Conservation (phyloP, 148 eudicot genomes). For the Rhododendron griersonianum region DNA sequence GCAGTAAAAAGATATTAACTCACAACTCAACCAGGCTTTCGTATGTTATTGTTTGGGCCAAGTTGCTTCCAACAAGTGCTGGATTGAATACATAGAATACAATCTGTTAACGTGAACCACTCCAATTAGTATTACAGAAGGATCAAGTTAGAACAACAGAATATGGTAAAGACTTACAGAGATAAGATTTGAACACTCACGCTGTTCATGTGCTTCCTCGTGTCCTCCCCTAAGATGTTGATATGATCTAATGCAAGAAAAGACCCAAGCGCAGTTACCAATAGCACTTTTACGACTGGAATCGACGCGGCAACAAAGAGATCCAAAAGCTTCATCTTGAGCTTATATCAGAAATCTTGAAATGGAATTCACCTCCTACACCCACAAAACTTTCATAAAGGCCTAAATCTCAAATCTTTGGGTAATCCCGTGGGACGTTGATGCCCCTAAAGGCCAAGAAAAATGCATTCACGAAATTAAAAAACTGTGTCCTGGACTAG, state of each 20-base stretch:
- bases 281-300: conserved; percentile 46
- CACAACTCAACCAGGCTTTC: conserved; percentile 44
- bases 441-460: neutral
- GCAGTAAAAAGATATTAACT: conserved; percentile 12
- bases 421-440: neutral
- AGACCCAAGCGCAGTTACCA: conserved; percentile 44
- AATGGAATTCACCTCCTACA: conserved; percentile 1
- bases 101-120: conserved; percentile 26
- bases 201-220: conserved; percentile 45
- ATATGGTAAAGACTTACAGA: neutral
- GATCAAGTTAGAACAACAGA: neutral
- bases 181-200: conserved; percentile 16
- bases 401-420: neutral
- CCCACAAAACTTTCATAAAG: neutral
- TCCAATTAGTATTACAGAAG: neutral
- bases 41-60: conserved; percentile 43
- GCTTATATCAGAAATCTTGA: neutral
- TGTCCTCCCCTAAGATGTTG: conserved; percentile 34
- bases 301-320: conserved; percentile 40
- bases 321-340: conserved; percentile 29
- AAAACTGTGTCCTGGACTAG: neutral
- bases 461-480: neutral
- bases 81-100: conserved; percentile 54
- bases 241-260: conserved; percentile 37
- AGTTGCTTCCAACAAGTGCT: conserved; percentile 41